A percentile compares a stretch with the other conserved stretches of the same genome.
Conservation (phyloP, 345 rosid species). For the Eucalyptus tenuipes region DNA sequence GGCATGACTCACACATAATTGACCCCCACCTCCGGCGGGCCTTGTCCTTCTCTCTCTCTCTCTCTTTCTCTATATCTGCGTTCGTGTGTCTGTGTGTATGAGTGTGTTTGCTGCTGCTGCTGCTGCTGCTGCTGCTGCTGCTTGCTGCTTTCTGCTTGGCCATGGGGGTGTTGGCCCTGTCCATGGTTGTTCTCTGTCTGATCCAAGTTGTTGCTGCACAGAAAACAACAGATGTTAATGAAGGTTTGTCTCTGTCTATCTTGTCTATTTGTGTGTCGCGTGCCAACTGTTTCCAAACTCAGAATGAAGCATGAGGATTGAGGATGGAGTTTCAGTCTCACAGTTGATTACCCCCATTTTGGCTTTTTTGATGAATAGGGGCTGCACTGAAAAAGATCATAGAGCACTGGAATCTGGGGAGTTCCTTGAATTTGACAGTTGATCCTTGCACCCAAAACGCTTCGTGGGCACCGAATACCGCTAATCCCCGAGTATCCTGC, state of each 20-base stretch:
- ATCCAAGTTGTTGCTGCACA: slow-evolving; percentile 30
- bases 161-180: slow-evolving; percentile 16
- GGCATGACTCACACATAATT: not conserved
- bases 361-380: slow-evolving; percentile 3
- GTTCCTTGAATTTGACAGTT: slow-evolving; percentile 13
- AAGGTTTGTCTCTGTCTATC: slow-evolving; percentile 9
- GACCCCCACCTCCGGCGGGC: not conserved
- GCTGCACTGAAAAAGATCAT: slow-evolving; percentile 30
- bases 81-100: not conserved
- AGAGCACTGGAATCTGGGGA: slow-evolving; percentile 33
- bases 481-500: slow-evolving; percentile 38
- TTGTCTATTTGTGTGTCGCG: not conserved
- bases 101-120: not conserved
- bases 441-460: slow-evolving; percentile 35
- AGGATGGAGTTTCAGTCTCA: not conserved
- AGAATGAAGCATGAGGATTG: not conserved
- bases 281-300: not conserved
- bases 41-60: not conserved
- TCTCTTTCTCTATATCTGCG: not conserved
- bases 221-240: slow-evolving; percentile 20
- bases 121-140: not conserved
- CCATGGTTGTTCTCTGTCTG: slow-evolving; percentile 4
- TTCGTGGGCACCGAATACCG: slow-evolving; percentile 12
- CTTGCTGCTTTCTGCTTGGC: not conserved
- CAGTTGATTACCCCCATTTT: not conserved